Evolutionary conservation across 257 asterid genomes (phyloP).

Genomic region (Penstemon newberryi): DNA sequence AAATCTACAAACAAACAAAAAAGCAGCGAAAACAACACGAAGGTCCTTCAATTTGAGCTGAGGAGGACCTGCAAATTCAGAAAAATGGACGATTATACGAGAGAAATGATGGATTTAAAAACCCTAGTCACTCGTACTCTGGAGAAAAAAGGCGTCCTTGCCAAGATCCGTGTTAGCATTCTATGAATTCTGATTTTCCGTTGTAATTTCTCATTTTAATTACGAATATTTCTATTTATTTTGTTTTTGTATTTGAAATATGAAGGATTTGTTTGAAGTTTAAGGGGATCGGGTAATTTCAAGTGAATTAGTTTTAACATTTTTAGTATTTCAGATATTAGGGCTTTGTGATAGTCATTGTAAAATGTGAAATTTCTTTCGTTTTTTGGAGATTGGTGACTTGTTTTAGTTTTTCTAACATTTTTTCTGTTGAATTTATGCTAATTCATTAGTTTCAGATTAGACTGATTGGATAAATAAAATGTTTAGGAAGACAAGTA

Average conservation of each 20-base stretch:
- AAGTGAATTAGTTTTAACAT: background rate
- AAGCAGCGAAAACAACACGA: no score
- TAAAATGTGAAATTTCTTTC: background rate
- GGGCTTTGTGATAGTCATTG: background rate
- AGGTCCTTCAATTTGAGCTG: slow-evolving; percentile 38
- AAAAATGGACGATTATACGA: slow-evolving; percentile 87
- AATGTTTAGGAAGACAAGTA: background rate
- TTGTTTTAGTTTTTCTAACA: background rate
- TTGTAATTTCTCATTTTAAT: no score
- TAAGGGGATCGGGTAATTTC: slow-evolving; percentile 11
- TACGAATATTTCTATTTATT: no score
- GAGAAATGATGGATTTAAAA: slow-evolving; percentile 99
- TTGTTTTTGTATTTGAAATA: no score
- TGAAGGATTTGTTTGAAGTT: background rate
- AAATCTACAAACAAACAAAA: no score
- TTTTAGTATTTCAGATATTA: background rate
- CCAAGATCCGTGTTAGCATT: slow-evolving; percentile 94
- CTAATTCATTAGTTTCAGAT: slow-evolving; percentile 31
- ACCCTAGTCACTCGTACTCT: slow-evolving; percentile 96
- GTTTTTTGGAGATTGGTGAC: slow-evolving; percentile 1
- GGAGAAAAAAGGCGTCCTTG: slow-evolving; percentile 99
- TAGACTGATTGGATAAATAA: background rate
- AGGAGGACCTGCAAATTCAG: slow-evolving; percentile 28
- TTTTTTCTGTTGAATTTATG: background rate
- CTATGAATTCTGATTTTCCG: background rate